These are phyloP conservation scores for Hanseniaspora gamundiae DNA, from an alignment of 1,139 yeast genomes.

Conservation along the genomic window DNA sequence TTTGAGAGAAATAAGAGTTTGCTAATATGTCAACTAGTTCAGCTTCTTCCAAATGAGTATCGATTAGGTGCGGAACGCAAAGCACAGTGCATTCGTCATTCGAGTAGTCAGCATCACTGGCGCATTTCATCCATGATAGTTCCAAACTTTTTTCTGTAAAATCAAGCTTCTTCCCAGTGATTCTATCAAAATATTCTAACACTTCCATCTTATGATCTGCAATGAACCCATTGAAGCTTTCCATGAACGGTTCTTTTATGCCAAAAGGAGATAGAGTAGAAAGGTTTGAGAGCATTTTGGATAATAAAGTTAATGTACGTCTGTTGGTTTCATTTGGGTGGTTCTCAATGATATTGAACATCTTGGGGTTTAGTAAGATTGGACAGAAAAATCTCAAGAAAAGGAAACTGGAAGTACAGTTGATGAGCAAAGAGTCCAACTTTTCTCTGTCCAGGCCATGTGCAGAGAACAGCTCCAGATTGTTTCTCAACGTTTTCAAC, in stretches of 20 bases:
- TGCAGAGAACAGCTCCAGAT: conserved; percentile 47
- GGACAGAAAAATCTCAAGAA: conserved; percentile 86
- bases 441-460: conserved; percentile 41
- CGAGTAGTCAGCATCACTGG: conserved; percentile 11
- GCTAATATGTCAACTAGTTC: conserved; percentile 40
- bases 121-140: conserved; percentile 33
- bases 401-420: conserved; percentile 72
- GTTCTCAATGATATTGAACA: conserved; percentile 57
- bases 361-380: conserved; percentile 77
- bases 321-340: conserved; percentile 65
- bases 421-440: conserved; percentile 29
- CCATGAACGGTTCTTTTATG: conserved; percentile 72
- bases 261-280: conserved; percentile 70
- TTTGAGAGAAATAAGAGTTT: conserved; percentile 11
- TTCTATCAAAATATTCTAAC: conserved; percentile 53
- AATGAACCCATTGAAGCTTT: conserved; percentile 56
- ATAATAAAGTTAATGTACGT: conserved; percentile 65
- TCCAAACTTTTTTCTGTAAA: conserved; percentile 48
- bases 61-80: conserved; percentile 54
- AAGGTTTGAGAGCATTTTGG: conserved; percentile 71
- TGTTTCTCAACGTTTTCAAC: conserved; percentile 44
- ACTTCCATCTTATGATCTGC: conserved; percentile 46
- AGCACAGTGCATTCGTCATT: conserved; percentile 1
- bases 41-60: conserved; percentile 48
- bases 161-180: conserved; percentile 61